These are phyloP conservation scores for Streptanthus diversifolius DNA, from an alignment of 345 rosid species.

Conservation along the genomic window DNA sequence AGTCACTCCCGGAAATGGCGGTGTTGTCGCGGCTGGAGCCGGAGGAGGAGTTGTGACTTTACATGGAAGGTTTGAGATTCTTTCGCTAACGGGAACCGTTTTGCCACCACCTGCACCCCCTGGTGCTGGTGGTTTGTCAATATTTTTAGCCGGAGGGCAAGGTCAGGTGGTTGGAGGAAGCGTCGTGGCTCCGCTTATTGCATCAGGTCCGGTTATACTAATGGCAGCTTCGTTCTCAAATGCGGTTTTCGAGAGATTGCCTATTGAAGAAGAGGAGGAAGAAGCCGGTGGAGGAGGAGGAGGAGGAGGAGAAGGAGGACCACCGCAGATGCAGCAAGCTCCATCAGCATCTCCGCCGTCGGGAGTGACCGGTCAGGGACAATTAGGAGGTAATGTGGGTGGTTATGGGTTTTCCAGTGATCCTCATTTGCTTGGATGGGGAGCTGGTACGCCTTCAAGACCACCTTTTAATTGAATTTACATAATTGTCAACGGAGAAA, in stretches of 20 bases:
- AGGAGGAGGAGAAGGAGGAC: conserved; percentile 25
- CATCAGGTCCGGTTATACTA: conserved; percentile 64
- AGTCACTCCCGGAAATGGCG: conserved; percentile 36
- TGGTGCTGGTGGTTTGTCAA: conserved; percentile 64
- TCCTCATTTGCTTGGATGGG: conserved; percentile 61
- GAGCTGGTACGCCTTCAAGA: conserved; percentile 49
- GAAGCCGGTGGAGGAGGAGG: conserved; percentile 25
- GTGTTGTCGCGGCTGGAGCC: conserved; percentile 25
- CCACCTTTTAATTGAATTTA: conserved; percentile 44
- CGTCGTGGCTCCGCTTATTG: conserved; percentile 59
- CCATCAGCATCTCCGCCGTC: conserved; percentile 61
- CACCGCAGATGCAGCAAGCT: conserved; percentile 43
- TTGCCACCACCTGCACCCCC: conserved; percentile 90
- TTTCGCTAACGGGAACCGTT: conserved; percentile 69
- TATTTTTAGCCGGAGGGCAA: conserved; percentile 69
- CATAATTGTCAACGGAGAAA: neutral
- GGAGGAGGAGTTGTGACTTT: conserved; percentile 63
- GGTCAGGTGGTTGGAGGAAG: conserved; percentile 83
- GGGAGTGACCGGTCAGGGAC: conserved; percentile 50
- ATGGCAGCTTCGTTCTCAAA: conserved; percentile 79
- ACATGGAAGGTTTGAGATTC: conserved; percentile 82
- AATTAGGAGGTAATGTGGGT: conserved; percentile 45
- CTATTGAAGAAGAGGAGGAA: conserved; percentile 49
- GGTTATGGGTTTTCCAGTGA: conserved; percentile 57
- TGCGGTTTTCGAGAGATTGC: conserved; percentile 72